Conservation (phyloP, 164 flowering plant species). For the Nelumbo lutea region DNA sequence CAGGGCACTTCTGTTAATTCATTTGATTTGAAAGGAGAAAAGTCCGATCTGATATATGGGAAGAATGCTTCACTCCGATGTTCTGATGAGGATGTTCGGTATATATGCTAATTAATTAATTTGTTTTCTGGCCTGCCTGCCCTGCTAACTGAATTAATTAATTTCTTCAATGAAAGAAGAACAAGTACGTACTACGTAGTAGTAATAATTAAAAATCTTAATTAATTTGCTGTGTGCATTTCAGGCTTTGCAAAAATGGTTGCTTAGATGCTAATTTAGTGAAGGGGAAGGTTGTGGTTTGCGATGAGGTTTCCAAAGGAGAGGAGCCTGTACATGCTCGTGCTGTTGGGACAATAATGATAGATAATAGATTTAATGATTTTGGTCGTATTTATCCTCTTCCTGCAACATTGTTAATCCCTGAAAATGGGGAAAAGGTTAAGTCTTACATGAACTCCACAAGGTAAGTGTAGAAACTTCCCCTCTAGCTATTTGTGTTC, state of each 20-base stretch:
- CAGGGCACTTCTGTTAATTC: conserved; percentile 28
- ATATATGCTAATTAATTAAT: too few species aligned
- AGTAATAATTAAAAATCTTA: background rate
- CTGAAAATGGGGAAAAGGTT: background rate
- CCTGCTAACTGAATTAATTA: too few species aligned
- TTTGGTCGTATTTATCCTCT: background rate
- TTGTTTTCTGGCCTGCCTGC: too few species aligned
- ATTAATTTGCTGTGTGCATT: background rate
- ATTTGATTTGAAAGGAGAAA: conserved; percentile 7
- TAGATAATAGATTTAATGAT: background rate
- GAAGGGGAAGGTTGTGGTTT: conserved; percentile 25
- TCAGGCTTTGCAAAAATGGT: conserved; percentile 19
- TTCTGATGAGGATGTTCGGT: background rate
- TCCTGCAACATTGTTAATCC: conserved; percentile 1
- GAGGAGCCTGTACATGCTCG: conserved; percentile 12
- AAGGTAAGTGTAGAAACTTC: conserved; percentile 1
- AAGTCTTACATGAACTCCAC: conserved; percentile 17
- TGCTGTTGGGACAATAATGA: conserved; percentile 17
- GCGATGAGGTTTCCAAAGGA: conserved; percentile 9
- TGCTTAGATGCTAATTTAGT: conserved; percentile 17
- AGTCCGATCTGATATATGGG: conserved; percentile 16
- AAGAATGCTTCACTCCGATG: conserved; percentile 4
- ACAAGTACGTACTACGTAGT: background rate
- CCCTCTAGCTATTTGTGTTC: too few species aligned
- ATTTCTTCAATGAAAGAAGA: background rate